Evolutionary conservation across 768 basidiomycete genomes (phyloP), one percentile per base, ranked within the genome.

Genomic region (Leccinum fibrillosum): DNA sequence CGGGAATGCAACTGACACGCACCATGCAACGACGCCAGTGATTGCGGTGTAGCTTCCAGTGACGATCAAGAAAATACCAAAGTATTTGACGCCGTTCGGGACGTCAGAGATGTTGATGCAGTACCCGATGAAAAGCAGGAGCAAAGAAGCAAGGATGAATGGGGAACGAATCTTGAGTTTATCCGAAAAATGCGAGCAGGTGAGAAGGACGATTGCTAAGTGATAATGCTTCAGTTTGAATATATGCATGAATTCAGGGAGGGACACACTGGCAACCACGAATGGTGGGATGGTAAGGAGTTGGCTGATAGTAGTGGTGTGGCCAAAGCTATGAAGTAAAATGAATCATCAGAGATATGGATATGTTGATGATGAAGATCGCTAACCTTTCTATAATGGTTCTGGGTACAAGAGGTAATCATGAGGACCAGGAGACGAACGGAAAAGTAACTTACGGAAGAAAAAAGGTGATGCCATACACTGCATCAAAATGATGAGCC

Each of bases 401-500:
- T 47, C 86, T 87, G 50, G 11, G 10, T 25, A 19, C 13, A 10
- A 26, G 10, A 54, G 21, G 54, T 2, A 6, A 53, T 25, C 8
- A 32, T 49, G 49, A 50, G 52, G n/a, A 21, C 34, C 23, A 30
- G 62, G 9, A 61, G n/a, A 30, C 17, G 35, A 6, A n/a, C n/a
- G 39, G 8, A 1, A 34, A 51, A 23, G 11, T 8, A 3, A 78
- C 86, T 64, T 66, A 88, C 83, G 86, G 86, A 30, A 88, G 72
- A 76, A 89, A 89, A 25, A 88, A 72, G 0, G 87, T 86, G 49
- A 87, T 86, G 2, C 86, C 87, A 63, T 85, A 87, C 2, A 87
- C 86, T 88, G 42, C 12, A 30, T 23, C 39, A 55, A 13, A 39
- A 26, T 5, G 19, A 39, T 68, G 30, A 68, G 53, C 15, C 2